Evolutionary conservation across 257 asterid species (phyloP).

Genomic region (Solanum rostratum): DNA sequence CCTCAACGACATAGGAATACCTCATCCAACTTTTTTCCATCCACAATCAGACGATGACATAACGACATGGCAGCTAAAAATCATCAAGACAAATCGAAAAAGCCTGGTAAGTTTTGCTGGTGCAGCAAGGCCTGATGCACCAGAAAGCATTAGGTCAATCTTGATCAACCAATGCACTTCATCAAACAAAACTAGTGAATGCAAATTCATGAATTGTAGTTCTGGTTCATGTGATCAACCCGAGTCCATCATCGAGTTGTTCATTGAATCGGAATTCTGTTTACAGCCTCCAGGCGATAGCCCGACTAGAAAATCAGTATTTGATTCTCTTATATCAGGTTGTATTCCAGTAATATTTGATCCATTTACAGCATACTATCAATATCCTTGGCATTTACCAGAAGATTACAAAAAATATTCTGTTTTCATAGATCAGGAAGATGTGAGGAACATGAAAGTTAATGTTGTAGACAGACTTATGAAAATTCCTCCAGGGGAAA

Average conservation of each 20-base stretch:
- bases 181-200: neutral
- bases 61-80: slow-evolving; percentile 39
- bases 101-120: slow-evolving; percentile 52
- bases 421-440: slow-evolving; percentile 38
- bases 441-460: slow-evolving; percentile 30
- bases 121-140: slow-evolving; percentile 38
- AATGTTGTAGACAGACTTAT: slow-evolving; percentile 39
- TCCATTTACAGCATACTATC: slow-evolving; percentile 59
- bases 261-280: slow-evolving; percentile 56
- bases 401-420: slow-evolving; percentile 41
- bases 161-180: slow-evolving; percentile 39
- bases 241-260: slow-evolving; percentile 27
- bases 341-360: slow-evolving; percentile 62
- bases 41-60: slow-evolving; percentile 51
- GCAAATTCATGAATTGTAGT: slow-evolving; percentile 44
- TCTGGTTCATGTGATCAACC: slow-evolving; percentile 38
- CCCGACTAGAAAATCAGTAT: slow-evolving; percentile 60
- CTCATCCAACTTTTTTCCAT: slow-evolving; percentile 67
- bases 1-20: slow-evolving; percentile 49
- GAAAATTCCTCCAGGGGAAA: slow-evolving; percentile 28
- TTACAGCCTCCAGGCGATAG: slow-evolving; percentile 75
- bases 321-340: slow-evolving; percentile 51
- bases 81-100: slow-evolving; percentile 10
- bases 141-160: slow-evolving; percentile 31
- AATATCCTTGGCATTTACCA: slow-evolving; percentile 71